These are phyloP conservation scores for Tremella fuciformis DNA, from an alignment of 768 basidiomycete species.

Conservation along the genomic window DNA sequence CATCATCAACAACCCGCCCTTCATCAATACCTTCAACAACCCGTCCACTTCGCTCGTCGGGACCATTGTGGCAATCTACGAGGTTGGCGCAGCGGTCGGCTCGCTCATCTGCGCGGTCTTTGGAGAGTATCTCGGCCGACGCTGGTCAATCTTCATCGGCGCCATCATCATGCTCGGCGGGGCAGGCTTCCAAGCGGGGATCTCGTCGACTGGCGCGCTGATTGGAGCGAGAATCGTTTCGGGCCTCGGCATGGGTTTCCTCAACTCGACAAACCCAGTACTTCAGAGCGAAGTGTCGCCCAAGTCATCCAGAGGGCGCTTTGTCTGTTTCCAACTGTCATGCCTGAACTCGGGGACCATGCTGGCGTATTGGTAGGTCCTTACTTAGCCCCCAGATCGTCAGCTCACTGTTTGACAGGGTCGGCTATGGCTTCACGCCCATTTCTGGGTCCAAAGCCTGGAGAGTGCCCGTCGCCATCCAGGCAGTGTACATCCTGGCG, in stretches of 20 bases:
- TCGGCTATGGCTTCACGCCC: conserved; percentile 32
- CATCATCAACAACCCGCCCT: conserved; percentile 30
- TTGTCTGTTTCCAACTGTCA: background rate
- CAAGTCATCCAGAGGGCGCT: background rate
- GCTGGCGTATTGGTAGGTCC: background rate
- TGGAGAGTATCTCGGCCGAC: conserved; percentile 23
- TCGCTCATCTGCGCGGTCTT: conserved; percentile 21
- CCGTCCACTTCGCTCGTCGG: conserved; percentile 16
- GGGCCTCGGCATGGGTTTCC: conserved; percentile 27
- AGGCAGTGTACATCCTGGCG: conserved; percentile 24
- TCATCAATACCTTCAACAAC: conserved; percentile 18
- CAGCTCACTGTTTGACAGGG: conserved; percentile 10
- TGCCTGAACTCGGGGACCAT: background rate
- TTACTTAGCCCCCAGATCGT: too few relatives aligned
- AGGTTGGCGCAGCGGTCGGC: conserved; percentile 25
- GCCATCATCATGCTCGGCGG: conserved; percentile 36
- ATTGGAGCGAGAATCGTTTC: conserved; percentile 23
- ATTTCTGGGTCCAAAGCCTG: conserved; percentile 28
- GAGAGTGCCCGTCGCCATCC: conserved; percentile 37
- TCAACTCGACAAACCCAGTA: conserved; percentile 22
- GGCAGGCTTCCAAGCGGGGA: conserved; percentile 34
- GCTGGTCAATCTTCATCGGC: conserved; percentile 25
- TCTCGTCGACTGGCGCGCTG: conserved; percentile 20
- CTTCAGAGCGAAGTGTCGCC: conserved; percentile 25
- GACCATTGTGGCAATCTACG: conserved; percentile 32